Evolutionary conservation across 768 basidiomycete species (phyloP), one percentile per base, ranked within the genome.

Genomic region (Russula foetens): DNA sequence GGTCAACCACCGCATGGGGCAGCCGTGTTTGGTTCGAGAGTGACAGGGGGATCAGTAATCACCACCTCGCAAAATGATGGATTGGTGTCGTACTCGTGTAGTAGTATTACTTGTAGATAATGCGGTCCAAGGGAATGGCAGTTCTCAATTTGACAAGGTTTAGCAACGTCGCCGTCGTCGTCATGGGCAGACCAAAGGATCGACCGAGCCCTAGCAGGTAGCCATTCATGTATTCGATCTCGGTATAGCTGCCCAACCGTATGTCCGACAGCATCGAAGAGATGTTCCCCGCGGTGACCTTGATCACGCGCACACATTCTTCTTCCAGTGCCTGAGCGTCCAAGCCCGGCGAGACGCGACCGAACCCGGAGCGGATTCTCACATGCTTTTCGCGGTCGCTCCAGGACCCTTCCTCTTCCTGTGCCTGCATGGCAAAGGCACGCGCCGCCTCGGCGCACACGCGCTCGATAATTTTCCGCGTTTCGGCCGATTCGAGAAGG

Each of bases 221-320:
- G 5, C 95, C 94, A 61, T 90, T 93, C 67, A 97, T 76, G 67
- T 75, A 90, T 19, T 87, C 81, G 24, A 98, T 80, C 74, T 98
- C 94, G 0, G 92, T 94, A 6, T 68, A 62, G 53, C 75, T 74
- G 45, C 85, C 85, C 33, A 73, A 71, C 63, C 78, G 79, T 29
- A 95, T 71, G 69, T 96, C 92, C 17, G 76, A 70, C 19, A 93
- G 76, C 83, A 92, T 97, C 17, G 88, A 90, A 7, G 92, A 92
- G 53, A 84, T 79, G 69, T 94, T 92, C 15, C 74, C 73, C 44
- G 72, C 74, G 4, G 91, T 95, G 24, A 74, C 56, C 9, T 75
- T 63, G 17, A 84, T 80, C 46, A 92, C 80, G 21, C 79, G 78
- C 50, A 79, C 52, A 33, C 85, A 84, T 68, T 90, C 83, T 44